Evolutionary conservation across 2,329 filamentous ascomycete genomes (phyloP), one percentile per base, ranked within the genome.

Genomic region (Alternaria sp.): DNA sequence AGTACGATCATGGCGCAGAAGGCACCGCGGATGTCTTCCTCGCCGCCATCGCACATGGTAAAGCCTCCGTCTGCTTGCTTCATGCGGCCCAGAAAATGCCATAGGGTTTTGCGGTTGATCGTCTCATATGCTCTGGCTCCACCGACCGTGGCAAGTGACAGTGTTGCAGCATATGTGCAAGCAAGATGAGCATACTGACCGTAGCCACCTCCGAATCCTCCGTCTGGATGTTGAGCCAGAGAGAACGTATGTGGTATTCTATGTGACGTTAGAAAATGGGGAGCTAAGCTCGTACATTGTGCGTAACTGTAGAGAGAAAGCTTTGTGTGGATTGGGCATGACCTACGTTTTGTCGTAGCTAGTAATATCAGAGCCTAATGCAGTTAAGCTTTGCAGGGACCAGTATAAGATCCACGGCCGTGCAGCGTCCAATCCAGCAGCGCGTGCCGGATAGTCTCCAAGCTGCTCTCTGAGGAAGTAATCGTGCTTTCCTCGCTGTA

Each of bases 351-450:
- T 81, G 55, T 89, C 86, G 77, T 92, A 94, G 54, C 75, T 71
- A 7, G 79, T 81, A 37, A 86, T 78, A 74, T 97, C 91, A 72
- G 93, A 87, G 46, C 92, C 93, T 49, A 99, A 80, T 33, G 93
- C 82, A 26, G 85, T 82, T 64, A 99, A 82, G 2, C 86, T 92
- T 33, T 89, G 86, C 53, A 98, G 82, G 52, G 86, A 90, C 95
- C 95, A 99, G 80, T 97, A 98, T 64, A 97, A 84, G 71, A 97
- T 86, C 95, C 95, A 99, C 9, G 95, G 93, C 54, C 94, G 84
- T 73, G 91, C 93, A 31, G 95, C 90, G 81, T 99, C 95, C 66
- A 93, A 86, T 48, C 84, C 84, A 51, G 89, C 87, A 77, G 90
- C 97, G 3, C 81, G 81, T 7, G 85, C 80, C 0, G 94, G 92